A percentile compares a stretch with the other conserved stretches of the same genome.
These are phyloP conservation scores for Ceratobasidium sp. DNA, from an alignment of 1,284 basidiomycete species.

Conservation along the genomic window DNA sequence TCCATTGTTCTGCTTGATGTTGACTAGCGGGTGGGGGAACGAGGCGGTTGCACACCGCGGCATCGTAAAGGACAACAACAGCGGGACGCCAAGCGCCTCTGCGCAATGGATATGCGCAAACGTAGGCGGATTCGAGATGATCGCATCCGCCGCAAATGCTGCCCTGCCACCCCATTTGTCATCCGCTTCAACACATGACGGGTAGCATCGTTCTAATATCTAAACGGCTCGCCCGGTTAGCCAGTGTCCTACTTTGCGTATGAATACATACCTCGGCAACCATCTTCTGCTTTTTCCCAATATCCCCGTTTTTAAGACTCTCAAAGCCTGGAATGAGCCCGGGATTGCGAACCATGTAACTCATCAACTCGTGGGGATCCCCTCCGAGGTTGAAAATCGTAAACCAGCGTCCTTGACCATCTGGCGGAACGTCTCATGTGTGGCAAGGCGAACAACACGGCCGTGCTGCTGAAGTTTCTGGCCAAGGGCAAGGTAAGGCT, in stretches of 20 bases:
- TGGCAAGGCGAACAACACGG: slow-evolving; percentile 74
- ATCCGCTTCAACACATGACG: slow-evolving; percentile 64
- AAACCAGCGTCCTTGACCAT: slow-evolving; percentile 67
- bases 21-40: slow-evolving; percentile 74
- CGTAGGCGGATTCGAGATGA: slow-evolving; percentile 73
- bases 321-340: slow-evolving; percentile 65
- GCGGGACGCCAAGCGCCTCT: slow-evolving; percentile 70
- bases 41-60: slow-evolving; percentile 72
- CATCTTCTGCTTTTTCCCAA: slow-evolving; percentile 63
- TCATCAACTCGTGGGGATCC: slow-evolving; percentile 70
- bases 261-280: slow-evolving; percentile 56
- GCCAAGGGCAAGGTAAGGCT: slow-evolving; percentile 75
- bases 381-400: slow-evolving; percentile 71
- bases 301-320: slow-evolving; percentile 65
- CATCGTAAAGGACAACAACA: slow-evolving; percentile 73
- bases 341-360: slow-evolving; percentile 70
- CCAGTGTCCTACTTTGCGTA: background rate
- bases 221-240: slow-evolving; percentile 47
- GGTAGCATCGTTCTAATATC: slow-evolving; percentile 72
- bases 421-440: slow-evolving; percentile 70
- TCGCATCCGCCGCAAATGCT: slow-evolving; percentile 69
- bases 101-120: slow-evolving; percentile 75
- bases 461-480: slow-evolving; percentile 65
- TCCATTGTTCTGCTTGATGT: slow-evolving; percentile 64
- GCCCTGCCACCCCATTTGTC: slow-evolving; percentile 58